Percentiles rank a stretch among this genome's conserved stretches.
phyloP scores from a whole-genome alignment of 140 eudicot genomes.

The Flaveria floridana region DNA sequence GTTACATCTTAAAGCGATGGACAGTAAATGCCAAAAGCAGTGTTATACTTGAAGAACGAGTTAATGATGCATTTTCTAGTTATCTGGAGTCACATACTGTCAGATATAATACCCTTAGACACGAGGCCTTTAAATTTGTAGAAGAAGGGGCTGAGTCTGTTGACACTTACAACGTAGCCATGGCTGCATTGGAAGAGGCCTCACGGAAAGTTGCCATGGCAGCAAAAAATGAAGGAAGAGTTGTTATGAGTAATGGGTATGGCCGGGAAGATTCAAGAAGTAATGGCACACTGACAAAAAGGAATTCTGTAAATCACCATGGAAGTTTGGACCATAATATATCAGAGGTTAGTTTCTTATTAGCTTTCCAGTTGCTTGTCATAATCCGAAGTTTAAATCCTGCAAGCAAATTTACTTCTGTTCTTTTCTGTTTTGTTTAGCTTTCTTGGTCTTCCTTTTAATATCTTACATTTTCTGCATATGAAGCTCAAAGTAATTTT shows the following conservation, averaged over 20 bases:
- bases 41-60: constrained; percentile 59
- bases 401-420: constrained; percentile 14
- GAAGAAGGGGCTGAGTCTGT: constrained; percentile 66
- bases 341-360: constrained; percentile 65
- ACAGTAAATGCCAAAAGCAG: constrained; percentile 72
- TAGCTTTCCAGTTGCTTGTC: constrained; percentile 24
- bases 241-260: constrained; percentile 42
- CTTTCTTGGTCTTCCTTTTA: constrained; percentile 6
- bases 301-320: constrained; percentile 31
- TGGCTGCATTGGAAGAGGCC: constrained; percentile 69
- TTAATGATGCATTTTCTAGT: constrained; percentile 40
- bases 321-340: constrained; percentile 45
- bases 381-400: neutral
- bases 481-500: constrained; percentile 20
- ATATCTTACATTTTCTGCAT: constrained; percentile 15
- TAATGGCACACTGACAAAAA: constrained; percentile 34
- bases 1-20: constrained; percentile 66
- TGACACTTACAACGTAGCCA: constrained; percentile 56
- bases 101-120: constrained; percentile 63
- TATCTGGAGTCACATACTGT: constrained; percentile 79
- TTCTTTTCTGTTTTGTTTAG: neutral
- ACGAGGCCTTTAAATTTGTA: constrained; percentile 60
- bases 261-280: constrained; percentile 35
- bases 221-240: constrained; percentile 50
- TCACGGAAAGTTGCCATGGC: constrained; percentile 48